Percentiles rank a stretch among this genome's conserved stretches.
These are phyloP conservation scores for Phytophthora foliorum DNA, from an alignment of 352 stramenopile genomes.

Conservation along the genomic window DNA sequence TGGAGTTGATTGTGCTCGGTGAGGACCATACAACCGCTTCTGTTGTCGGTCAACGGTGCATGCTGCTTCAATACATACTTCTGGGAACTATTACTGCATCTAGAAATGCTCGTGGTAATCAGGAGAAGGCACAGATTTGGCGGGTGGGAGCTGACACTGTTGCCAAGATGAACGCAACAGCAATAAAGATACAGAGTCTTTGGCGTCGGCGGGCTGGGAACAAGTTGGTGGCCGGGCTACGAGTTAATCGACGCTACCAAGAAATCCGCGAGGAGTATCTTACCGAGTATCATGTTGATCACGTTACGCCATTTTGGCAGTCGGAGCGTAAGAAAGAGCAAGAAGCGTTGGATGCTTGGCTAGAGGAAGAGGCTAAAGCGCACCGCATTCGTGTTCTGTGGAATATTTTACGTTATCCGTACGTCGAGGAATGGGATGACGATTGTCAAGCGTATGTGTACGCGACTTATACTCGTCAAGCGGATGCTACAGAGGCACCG, in stretches of 20 bases:
- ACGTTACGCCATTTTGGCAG: conserved; percentile 75
- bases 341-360: conserved; percentile 55
- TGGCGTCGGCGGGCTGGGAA: conserved; percentile 61
- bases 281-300: conserved; percentile 59
- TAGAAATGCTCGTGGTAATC: conserved; percentile 23
- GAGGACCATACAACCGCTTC: conserved; percentile 4
- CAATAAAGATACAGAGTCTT: conserved; percentile 54
- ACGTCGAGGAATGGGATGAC: conserved; percentile 69
- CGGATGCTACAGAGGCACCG: not conserved
- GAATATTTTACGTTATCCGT: conserved; percentile 61
- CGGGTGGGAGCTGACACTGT: conserved; percentile 34
- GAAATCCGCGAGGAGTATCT: conserved; percentile 61
- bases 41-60: not conserved
- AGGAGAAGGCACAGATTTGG: conserved; percentile 48
- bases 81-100: conserved; percentile 25
- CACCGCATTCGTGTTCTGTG: conserved; percentile 50
- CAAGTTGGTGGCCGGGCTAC: conserved; percentile 53
- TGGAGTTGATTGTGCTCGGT: conserved; percentile 50
- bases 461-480: conserved; percentile 30
- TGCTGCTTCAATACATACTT: conserved; percentile 23
- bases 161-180: conserved; percentile 46
- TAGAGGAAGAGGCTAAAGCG: conserved; percentile 41
- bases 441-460: conserved; percentile 53
- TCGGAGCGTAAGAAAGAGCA: conserved; percentile 68
- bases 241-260: conserved; percentile 39